phyloP scores from a whole-genome alignment of 2,329 filamentous ascomycete species.

The Purpureocillium takamizusanense region DNA sequence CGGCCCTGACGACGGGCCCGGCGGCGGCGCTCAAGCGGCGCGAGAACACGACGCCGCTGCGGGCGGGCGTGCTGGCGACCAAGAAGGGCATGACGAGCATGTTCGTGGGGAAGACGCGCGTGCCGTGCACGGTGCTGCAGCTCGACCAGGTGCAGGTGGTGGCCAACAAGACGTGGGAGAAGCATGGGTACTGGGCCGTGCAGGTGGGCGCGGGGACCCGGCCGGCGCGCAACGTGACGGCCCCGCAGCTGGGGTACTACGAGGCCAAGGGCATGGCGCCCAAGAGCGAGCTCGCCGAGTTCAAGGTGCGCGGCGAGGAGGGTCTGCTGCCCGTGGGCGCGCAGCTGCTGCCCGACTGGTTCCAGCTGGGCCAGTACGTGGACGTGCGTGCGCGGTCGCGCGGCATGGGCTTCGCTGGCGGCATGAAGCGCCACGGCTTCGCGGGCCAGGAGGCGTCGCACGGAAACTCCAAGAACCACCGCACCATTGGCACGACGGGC shows the following conservation, averaged over 20 bases:
- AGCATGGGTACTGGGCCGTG: slow-evolving; percentile 89
- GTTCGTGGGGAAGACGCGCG: slow-evolving; percentile 70
- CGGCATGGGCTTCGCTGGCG: slow-evolving; percentile 91
- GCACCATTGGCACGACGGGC: slow-evolving; percentile 83
- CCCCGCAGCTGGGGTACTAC: slow-evolving; percentile 81
- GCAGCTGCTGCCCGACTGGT: slow-evolving; percentile 78
- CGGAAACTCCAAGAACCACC: slow-evolving; percentile 91
- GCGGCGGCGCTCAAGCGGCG: slow-evolving; percentile 52
- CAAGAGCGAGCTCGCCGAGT: slow-evolving; percentile 78
- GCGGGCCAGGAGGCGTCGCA: slow-evolving; percentile 82
- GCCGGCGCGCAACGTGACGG: slow-evolving; percentile 66
- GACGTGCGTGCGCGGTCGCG: slow-evolving; percentile 72
- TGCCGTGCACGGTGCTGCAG: slow-evolving; percentile 85
- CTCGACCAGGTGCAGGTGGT: slow-evolving; percentile 88
- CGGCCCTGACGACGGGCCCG: slow-evolving; percentile 46
- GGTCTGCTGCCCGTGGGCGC: slow-evolving; percentile 72
- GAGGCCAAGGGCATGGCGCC: slow-evolving; percentile 72
- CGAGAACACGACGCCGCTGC: slow-evolving; percentile 50
- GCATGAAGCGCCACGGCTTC: slow-evolving; percentile 95
- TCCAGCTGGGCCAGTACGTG: slow-evolving; percentile 80
- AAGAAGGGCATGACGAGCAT: slow-evolving; percentile 97
- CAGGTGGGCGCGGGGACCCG: slow-evolving; percentile 76
- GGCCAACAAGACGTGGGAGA: slow-evolving; percentile 69
- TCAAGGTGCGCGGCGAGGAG: slow-evolving; percentile 64
- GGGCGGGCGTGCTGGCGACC: slow-evolving; percentile 73